Evolutionary conservation across 2,329 filamentous ascomycete species (phyloP).

Genomic region (Calonectria naviculata): DNA sequence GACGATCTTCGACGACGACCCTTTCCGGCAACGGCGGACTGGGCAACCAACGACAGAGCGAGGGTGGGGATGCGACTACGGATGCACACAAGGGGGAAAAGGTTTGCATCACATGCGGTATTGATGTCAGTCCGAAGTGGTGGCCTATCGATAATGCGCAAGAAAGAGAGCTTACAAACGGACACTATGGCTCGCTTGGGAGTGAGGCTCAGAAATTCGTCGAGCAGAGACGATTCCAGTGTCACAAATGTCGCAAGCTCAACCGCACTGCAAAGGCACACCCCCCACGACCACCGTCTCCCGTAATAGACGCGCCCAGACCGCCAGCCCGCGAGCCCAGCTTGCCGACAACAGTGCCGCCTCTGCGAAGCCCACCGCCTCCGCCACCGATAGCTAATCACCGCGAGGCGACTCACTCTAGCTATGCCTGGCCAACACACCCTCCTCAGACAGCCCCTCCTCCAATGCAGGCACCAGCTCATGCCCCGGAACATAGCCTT

Average conservation of each 20-base stretch:
- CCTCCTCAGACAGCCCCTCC: slow-evolving; percentile 34
- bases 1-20: slow-evolving; percentile 67
- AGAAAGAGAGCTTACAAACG: slow-evolving; percentile 64
- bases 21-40: slow-evolving; percentile 33
- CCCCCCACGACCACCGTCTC: slow-evolving; percentile 31
- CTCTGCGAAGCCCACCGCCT: slow-evolving; percentile 40
- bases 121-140: slow-evolving; percentile 82
- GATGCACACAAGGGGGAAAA: slow-evolving; percentile 57
- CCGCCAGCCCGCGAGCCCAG: slow-evolving; percentile 29
- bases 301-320: slow-evolving; percentile 33
- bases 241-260: slow-evolving; percentile 77
- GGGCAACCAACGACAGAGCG: slow-evolving; percentile 39
- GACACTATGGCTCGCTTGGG: slow-evolving; percentile 61
- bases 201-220: slow-evolving; percentile 69
- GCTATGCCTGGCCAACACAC: slow-evolving; percentile 41
- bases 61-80: slow-evolving; percentile 38
- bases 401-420: slow-evolving; percentile 37
- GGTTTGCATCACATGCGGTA: slow-evolving; percentile 72
- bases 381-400: slow-evolving; percentile 34
- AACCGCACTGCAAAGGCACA: slow-evolving; percentile 56
- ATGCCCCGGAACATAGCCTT: slow-evolving; percentile 39
- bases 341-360: slow-evolving; percentile 32
- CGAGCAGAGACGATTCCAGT: slow-evolving; percentile 73
- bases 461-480: slow-evolving; percentile 37
- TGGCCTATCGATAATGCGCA: slow-evolving; percentile 68